phyloP scores from a whole-genome alignment of 2,329 filamentous ascomycete genomes.

The Hypoxylon sp. region DNA sequence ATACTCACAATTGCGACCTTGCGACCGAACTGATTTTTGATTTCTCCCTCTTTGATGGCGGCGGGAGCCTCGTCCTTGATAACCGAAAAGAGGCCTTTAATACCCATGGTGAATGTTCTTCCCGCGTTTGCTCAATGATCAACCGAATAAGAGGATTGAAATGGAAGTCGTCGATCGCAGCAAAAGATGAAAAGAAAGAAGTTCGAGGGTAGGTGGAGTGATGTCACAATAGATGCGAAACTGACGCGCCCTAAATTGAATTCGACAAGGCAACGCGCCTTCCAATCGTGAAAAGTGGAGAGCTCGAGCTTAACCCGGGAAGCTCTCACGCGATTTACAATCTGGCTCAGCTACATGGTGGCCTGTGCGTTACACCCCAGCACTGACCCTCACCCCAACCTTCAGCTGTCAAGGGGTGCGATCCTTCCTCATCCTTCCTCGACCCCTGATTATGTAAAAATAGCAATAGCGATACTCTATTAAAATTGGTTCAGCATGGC shows the following conservation, averaged over 20 bases:
- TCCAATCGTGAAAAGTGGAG: slow-evolving; percentile 34
- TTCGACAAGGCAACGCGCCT: slow-evolving; percentile 35
- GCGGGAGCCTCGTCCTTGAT: slow-evolving; percentile 95
- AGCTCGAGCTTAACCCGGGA: background rate
- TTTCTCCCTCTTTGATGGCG: slow-evolving; percentile 95
- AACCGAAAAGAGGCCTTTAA: slow-evolving; percentile 82
- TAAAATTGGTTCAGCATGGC: no score
- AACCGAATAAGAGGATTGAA: background rate
- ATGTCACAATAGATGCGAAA: slow-evolving; percentile 45
- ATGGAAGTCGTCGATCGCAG: background rate
- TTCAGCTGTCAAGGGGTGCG: no score
- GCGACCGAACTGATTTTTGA: slow-evolving; percentile 98
- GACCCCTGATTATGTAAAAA: no score
- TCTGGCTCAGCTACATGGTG: background rate
- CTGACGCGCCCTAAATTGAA: slow-evolving; percentile 38
- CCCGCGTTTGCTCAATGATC: background rate
- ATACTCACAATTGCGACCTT: slow-evolving; percentile 93
- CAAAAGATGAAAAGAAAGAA: slow-evolving; percentile 12
- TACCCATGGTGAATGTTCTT: slow-evolving; percentile 66
- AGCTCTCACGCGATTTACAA: background rate
- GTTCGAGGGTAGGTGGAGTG: slow-evolving; percentile 27
- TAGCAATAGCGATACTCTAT: no score
- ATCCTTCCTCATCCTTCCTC: no score
- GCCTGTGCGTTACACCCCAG: background rate
- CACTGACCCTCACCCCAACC: background rate